Conservation (phyloP, 1,284 basidiomycete species). For the Ustilago nuda region DNA sequence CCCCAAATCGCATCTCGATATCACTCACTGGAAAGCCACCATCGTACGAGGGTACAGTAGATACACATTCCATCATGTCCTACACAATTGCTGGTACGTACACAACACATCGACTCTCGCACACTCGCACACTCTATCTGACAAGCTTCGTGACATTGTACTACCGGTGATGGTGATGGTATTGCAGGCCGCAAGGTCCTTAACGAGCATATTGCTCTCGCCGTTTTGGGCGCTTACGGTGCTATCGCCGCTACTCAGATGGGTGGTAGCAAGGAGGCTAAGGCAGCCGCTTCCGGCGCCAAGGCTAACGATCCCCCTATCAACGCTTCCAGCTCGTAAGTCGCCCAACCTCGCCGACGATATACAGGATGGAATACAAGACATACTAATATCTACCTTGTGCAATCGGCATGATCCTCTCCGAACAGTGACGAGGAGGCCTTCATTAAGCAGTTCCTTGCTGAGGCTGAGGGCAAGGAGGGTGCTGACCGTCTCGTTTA, state of each 20-base stretch:
- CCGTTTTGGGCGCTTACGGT: slow-evolving; percentile 57
- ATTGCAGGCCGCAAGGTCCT: slow-evolving; percentile 58
- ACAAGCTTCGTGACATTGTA: not conserved
- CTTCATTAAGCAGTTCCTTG: slow-evolving; percentile 68
- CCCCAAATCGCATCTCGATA: not conserved
- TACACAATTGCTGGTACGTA: slow-evolving; percentile 66
- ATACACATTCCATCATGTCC: slow-evolving; percentile 50
- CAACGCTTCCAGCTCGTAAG: slow-evolving; percentile 63
- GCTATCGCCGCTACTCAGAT: slow-evolving; percentile 42
- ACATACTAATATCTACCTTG: no score
- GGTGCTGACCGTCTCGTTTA: slow-evolving; percentile 48
- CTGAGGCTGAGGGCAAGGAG: slow-evolving; percentile 61
- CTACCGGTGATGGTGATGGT: not conserved
- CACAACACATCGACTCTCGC: not conserved
- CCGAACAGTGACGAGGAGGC: slow-evolving; percentile 63
- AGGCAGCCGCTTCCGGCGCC: slow-evolving; percentile 19
- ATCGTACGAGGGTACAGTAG: not conserved
- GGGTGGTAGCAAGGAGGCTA: slow-evolving; percentile 38
- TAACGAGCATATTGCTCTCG: slow-evolving; percentile 66
- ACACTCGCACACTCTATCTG: not conserved
- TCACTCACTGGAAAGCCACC: not conserved
- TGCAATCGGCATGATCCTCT: no score
- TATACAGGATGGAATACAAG: not conserved
- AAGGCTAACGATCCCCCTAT: slow-evolving; percentile 51
- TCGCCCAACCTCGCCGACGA: not conserved